phyloP scores from a whole-genome alignment of 2,329 filamentous ascomycete genomes.

The Penicillium frequentans region DNA sequence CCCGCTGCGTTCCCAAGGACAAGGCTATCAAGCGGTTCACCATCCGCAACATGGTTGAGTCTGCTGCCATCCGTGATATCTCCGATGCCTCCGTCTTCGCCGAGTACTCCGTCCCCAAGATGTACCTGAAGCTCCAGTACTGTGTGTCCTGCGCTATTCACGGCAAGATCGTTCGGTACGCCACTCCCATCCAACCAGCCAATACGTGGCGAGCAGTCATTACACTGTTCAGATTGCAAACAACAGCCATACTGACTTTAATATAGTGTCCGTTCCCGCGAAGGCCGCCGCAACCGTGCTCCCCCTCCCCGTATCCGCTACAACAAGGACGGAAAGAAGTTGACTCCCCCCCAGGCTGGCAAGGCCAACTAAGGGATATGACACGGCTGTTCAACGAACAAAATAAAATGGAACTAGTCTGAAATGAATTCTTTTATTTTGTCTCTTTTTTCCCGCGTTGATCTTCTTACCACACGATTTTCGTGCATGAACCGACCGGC shows the following conservation, averaged over 20 bases:
- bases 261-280: constrained; percentile 88
- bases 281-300: constrained; percentile 97
- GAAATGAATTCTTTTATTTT: constrained; percentile 39
- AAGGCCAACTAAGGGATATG: constrained; percentile 54
- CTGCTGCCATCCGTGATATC: constrained; percentile 99
- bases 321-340: constrained; percentile 99
- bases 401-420: constrained; percentile 38
- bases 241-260: constrained; percentile 5
- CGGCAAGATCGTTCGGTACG: constrained; percentile 99
- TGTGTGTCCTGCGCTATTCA: constrained; percentile 99
- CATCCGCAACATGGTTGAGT: constrained; percentile 99
- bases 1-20: constrained; percentile 93
- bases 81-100: constrained; percentile 98
- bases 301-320: constrained; percentile 96
- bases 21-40: constrained; percentile 99
- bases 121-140: constrained; percentile 99
- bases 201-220: neutral
- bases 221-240: neutral
- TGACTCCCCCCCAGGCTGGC: constrained; percentile 78
- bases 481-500: neutral
- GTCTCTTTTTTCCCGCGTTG: constrained; percentile 30
- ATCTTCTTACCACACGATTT: constrained; percentile 23
- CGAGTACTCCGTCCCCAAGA: constrained; percentile 99
- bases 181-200: constrained; percentile 27
- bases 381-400: constrained; percentile 29